phyloP scores from a whole-genome alignment of 2,329 filamentous ascomycete genomes.

The Pestalotiopsis sp. region DNA sequence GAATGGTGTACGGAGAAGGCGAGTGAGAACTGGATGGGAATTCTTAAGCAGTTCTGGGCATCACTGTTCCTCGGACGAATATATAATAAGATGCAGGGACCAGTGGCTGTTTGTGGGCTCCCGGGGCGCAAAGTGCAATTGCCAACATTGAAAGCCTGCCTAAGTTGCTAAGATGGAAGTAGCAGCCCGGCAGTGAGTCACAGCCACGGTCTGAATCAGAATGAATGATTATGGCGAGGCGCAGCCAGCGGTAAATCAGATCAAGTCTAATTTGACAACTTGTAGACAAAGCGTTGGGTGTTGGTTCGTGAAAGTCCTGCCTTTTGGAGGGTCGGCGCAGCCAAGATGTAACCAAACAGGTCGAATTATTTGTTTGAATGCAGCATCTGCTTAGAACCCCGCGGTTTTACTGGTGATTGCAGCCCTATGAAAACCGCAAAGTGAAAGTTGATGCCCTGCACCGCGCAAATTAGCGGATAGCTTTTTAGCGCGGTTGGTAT shows the following conservation, averaged over 20 bases:
- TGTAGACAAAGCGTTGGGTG: background rate
- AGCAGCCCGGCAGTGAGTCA: background rate
- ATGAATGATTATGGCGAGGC: background rate
- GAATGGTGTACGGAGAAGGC: too few relatives aligned
- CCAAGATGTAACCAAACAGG: background rate
- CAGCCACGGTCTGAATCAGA: background rate
- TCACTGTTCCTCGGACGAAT: too few relatives aligned
- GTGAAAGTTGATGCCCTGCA: conserved; percentile 5
- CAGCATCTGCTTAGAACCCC: conserved; percentile 4
- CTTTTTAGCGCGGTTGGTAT: too few relatives aligned
- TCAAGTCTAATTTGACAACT: background rate
- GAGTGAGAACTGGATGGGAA: too few relatives aligned
- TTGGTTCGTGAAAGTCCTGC: background rate
- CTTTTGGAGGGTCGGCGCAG: background rate
- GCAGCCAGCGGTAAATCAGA: background rate
- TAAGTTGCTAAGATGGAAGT: background rate
- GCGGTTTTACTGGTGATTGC: conserved; percentile 8
- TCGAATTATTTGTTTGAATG: background rate
- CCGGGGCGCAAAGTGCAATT: too few relatives aligned
- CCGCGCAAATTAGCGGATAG: background rate
- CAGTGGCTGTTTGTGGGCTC: too few relatives aligned
- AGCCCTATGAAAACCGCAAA: conserved; percentile 7
- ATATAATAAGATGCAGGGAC: too few relatives aligned
- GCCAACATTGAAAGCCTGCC: background rate
- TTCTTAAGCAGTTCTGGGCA: too few relatives aligned